Conservation (phyloP, 1,284 basidiomycete genomes). For the Malassezia pachydermatis region DNA sequence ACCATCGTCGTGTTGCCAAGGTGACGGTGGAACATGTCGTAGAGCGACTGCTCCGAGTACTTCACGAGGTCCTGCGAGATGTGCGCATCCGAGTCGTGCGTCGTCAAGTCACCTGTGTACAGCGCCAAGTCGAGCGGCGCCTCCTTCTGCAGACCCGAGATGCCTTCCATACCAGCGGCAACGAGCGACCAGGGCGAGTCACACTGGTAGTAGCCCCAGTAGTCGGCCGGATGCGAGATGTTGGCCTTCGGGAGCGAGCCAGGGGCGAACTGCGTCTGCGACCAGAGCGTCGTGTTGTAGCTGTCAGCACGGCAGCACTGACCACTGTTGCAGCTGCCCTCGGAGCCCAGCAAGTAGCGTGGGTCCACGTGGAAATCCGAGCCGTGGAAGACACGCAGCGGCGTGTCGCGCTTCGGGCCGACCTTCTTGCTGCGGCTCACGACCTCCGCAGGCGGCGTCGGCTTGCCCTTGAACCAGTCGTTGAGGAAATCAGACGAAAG, state of each 20-base stretch:
- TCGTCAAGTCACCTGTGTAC: slow-evolving; percentile 67
- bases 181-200: slow-evolving; percentile 62
- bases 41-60: slow-evolving; percentile 43
- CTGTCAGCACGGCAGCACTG: slow-evolving; percentile 61
- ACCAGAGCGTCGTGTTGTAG: slow-evolving; percentile 54
- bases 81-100: slow-evolving; percentile 47
- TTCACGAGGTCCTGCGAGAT: slow-evolving; percentile 36
- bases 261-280: slow-evolving; percentile 19
- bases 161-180: slow-evolving; percentile 58
- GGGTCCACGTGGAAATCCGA: slow-evolving; percentile 71
- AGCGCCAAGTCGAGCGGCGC: slow-evolving; percentile 57
- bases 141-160: slow-evolving; percentile 57
- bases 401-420: slow-evolving; percentile 52
- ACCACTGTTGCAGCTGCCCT: slow-evolving; percentile 64
- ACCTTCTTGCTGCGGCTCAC: slow-evolving; percentile 19
- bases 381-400: slow-evolving; percentile 64
- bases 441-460: slow-evolving; percentile 13
- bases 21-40: slow-evolving; percentile 29
- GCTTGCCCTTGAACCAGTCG: slow-evolving; percentile 32
- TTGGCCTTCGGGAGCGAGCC: slow-evolving; percentile 24
- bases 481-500: slow-evolving; percentile 28
- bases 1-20: slow-evolving; percentile 39
- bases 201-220: slow-evolving; percentile 51
- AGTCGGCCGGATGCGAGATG: slow-evolving; percentile 28
- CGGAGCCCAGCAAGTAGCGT: slow-evolving; percentile 63